A percentile compares a stretch with the other conserved stretches of the same genome.
Evolutionary conservation across 148 eudicot species (phyloP).

Genomic region (Polygonum maritimum): DNA sequence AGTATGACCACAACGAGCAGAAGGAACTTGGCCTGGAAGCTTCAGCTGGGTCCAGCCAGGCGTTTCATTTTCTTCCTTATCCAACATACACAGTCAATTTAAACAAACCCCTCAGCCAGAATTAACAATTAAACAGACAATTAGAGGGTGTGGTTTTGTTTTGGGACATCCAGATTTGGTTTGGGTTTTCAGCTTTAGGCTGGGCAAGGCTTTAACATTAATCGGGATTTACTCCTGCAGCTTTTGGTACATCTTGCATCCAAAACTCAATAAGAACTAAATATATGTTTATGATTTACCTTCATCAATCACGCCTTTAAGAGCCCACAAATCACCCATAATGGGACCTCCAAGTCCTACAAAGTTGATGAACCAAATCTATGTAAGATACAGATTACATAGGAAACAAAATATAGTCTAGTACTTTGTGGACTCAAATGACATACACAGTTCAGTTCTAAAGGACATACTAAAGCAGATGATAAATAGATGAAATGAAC

Average conservation of each 20-base stretch:
- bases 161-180: neutral
- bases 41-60: constrained; percentile 98
- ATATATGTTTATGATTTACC: constrained; percentile 30
- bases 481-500: neutral
- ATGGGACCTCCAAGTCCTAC: constrained; percentile 88
- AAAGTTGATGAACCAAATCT: constrained; percentile 7
- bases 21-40: constrained; percentile 99
- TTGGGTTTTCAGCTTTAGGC: too few relatives aligned
- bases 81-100: constrained; percentile 25
- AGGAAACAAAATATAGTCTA: neutral
- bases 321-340: constrained; percentile 98
- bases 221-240: neutral
- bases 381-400: neutral
- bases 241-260: neutral
- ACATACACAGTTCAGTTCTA: neutral
- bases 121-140: neutral
- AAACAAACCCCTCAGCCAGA: constrained; percentile 2
- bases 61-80: constrained; percentile 93
- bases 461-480: constrained; percentile 2
- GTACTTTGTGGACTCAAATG: neutral
- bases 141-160: neutral
- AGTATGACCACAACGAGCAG: constrained; percentile 91
- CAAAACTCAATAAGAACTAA: neutral
- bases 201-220: too few relatives aligned
- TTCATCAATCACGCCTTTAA: constrained; percentile 89